Evolutionary conservation across 2,329 filamentous ascomycete species (phyloP).

Genomic region (Didymella exigua): DNA sequence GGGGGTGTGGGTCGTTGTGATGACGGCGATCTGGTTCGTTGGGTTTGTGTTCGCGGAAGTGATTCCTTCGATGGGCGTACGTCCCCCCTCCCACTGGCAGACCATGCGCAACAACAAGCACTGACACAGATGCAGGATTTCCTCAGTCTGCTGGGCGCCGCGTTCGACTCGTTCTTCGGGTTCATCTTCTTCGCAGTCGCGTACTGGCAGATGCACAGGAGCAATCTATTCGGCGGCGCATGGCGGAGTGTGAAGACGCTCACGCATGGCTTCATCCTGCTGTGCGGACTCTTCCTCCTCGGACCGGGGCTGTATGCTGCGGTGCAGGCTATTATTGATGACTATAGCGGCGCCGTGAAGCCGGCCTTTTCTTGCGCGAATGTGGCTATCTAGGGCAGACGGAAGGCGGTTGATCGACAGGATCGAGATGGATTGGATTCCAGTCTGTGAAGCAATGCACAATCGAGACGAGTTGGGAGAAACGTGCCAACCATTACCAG

Average conservation of each 20-base stretch:
- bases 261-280: conserved; percentile 55
- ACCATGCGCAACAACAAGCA: neutral
- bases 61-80: conserved; percentile 80
- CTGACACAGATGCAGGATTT: conserved; percentile 53
- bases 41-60: conserved; percentile 90
- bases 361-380: conserved; percentile 59
- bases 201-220: conserved; percentile 74
- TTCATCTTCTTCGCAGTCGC: conserved; percentile 93
- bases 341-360: conserved; percentile 53
- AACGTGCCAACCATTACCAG: too few species aligned
- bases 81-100: neutral
- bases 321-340: conserved; percentile 58
- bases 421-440: too few species aligned
- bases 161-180: conserved; percentile 90
- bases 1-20: conserved; percentile 75
- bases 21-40: conserved; percentile 74
- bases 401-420: too few species aligned
- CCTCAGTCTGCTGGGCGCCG: conserved; percentile 65
- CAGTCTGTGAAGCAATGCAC: too few species aligned
- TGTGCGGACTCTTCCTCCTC: conserved; percentile 56
- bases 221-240: conserved; percentile 57
- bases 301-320: conserved; percentile 61
- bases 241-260: conserved; percentile 51
- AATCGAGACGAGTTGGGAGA: too few species aligned
- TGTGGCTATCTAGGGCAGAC: conserved; percentile 50